A percentile compares a stretch with the other conserved stretches of the same genome.
These are phyloP conservation scores for Limnanthes douglasii DNA, from an alignment of 345 rosid species.

Conservation along the genomic window DNA sequence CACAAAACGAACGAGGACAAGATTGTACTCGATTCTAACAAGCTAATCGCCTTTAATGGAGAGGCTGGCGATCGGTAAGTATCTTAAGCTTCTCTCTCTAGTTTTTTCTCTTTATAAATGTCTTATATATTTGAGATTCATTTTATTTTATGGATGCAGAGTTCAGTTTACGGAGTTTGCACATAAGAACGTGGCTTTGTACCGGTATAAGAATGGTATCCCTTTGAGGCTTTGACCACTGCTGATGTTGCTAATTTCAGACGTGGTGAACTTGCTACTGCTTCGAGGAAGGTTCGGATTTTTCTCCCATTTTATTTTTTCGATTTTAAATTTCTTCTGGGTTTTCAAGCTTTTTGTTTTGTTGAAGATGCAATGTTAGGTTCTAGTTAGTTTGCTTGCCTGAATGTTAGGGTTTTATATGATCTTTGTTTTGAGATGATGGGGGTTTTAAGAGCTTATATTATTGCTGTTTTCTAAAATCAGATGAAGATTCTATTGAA, in stretches of 20 bases:
- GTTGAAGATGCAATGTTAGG: too few relatives aligned
- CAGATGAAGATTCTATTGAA: too few relatives aligned
- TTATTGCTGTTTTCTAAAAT: too few relatives aligned
- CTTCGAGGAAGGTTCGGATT: slow-evolving; percentile 69
- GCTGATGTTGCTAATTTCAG: slow-evolving; percentile 87
- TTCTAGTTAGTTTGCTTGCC: too few relatives aligned
- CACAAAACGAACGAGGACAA: slow-evolving; percentile 96
- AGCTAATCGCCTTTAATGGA: slow-evolving; percentile 91
- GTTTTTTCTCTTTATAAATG: neutral
- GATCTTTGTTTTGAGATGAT: too few relatives aligned
- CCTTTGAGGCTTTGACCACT: slow-evolving; percentile 87
- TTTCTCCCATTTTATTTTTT: neutral
- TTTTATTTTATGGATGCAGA: slow-evolving; percentile 15
- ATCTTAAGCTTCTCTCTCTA: neutral
- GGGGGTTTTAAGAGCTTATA: too few relatives aligned
- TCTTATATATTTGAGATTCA: neutral
- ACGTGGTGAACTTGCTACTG: slow-evolving; percentile 90
- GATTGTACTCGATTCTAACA: slow-evolving; percentile 85
- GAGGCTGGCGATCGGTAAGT: slow-evolving; percentile 86
- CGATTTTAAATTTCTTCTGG: slow-evolving; percentile 4
- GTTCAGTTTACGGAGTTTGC: slow-evolving; percentile 95
- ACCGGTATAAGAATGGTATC: slow-evolving; percentile 85
- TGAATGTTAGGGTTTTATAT: too few relatives aligned
- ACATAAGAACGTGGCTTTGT: slow-evolving; percentile 89
- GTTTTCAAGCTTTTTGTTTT: too few relatives aligned